Evolutionary conservation across 108 stramenopile species (phyloP), one percentile per base, ranked within the genome.

Genomic region (Skeletonema marinoi): DNA sequence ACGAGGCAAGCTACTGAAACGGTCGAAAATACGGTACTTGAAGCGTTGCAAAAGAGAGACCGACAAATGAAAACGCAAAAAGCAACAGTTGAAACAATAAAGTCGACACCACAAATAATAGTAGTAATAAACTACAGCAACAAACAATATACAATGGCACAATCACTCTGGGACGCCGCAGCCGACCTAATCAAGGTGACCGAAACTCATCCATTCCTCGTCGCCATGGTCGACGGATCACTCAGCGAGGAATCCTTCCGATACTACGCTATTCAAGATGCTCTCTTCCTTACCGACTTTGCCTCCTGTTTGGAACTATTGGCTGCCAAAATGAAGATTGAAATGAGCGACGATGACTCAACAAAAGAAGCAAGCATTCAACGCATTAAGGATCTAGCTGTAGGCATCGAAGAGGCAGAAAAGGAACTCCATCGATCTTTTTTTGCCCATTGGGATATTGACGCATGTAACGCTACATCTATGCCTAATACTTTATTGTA

Each of bases 201-300:
- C 3, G 92, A 93, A 70, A 87, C 87, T 35, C 95, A 96, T 74
- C 89, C 89, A 12, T 96, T 96, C 64, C 81, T 96, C 17, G 85
- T 93, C 0, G 72, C 89, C 29, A 94, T 96, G 93, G 88, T 96
- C 11, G 86, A 93, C 35, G 90, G 92, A 4, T 88, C 83, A 25
- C 71, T 94, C 25, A 38, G 69, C 13, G 69, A 82, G 4, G 87
- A 86, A 2, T 91, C 78, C 44, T 96, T 96, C 68, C 63, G 73
- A 48, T 92, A 96, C 68, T 96, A 96, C 73, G 92, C 90, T 7
- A 42, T 92, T 25, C 93, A 94, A 78, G 95, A 93, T 75, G 86
- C 90, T 3, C 58, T 88, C 14, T 96, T 93, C 75, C 79, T 96
- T 6, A 74, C 80, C 12, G 93, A 96, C 44, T 96, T 92, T 85